Evolutionary conservation across 164 flowering plant species (phyloP).

Genomic region (Warburgia ugandensis): DNA sequence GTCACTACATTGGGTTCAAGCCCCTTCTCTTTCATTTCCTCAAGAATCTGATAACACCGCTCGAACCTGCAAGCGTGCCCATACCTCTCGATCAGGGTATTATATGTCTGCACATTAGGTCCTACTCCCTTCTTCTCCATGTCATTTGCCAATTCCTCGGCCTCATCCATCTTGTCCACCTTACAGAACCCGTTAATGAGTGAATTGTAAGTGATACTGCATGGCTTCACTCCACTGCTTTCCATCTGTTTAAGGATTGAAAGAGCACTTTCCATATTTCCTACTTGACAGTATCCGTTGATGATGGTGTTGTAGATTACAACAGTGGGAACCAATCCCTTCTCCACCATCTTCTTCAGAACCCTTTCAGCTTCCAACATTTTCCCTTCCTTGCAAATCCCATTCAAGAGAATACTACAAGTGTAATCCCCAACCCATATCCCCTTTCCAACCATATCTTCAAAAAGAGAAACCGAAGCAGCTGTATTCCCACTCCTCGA

Average conservation of each 20-base stretch:
- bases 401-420: conserved; percentile 44
- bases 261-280: conserved; percentile 36
- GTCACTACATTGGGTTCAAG: conserved; percentile 51
- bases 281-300: conserved; percentile 44
- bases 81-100: conserved; percentile 59
- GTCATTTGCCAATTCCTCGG: conserved; percentile 43
- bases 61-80: conserved; percentile 36
- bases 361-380: conserved; percentile 44
- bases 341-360: conserved; percentile 27
- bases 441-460: conserved; percentile 32
- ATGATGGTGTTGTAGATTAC: conserved; percentile 48
- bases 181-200: conserved; percentile 48
- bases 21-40: conserved; percentile 51
- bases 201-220: conserved; percentile 38
- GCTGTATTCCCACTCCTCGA: conserved; percentile 28
- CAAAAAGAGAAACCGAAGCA: conserved; percentile 35
- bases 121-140: conserved; percentile 44
- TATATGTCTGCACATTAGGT: conserved; percentile 45
- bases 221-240: conserved; percentile 32
- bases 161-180: conserved; percentile 40
- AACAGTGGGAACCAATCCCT: conserved; percentile 35
- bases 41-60: conserved; percentile 53
- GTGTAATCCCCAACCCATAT: conserved; percentile 32
- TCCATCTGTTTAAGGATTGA: conserved; percentile 37
- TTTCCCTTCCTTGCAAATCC: conserved; percentile 58